Base-by-base conservation (phyloP, 352 stramenopile genomes). In the Phytophthora megakarya region DNA sequence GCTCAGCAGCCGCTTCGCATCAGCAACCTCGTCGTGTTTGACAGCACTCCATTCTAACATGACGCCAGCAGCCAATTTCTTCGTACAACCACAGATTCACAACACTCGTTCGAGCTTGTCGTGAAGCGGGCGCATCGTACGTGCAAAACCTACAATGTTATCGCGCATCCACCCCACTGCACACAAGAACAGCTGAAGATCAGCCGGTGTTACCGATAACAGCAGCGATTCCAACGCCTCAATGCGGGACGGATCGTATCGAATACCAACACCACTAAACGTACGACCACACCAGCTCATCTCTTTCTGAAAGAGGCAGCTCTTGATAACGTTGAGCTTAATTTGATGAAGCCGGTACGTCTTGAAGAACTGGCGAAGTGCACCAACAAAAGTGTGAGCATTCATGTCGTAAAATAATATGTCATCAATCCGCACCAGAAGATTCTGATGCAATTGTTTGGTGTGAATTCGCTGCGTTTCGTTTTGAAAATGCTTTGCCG, bases 401-500 rank as follows among this genome's bases (percentile, higher is more conserved):
- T 39, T 26, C 5, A 42, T 46, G 1, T 44, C 62, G 12, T 54
- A 76, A 2, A 76, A 4, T 57, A 26, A 26, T 19, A 70, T 48
- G n/a, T 72, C 62, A 21, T 75, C 67, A 8, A 75, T 72, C 60
- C 54, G 72, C 1, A 75, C 47, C 2, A 75, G 21, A 18, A 67
- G 16, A 18, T 64, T 12, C 9, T 43, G 9, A 26, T 68, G 54
- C 32, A 73, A 28, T 25, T 67, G 37, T 3, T 28, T 13, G 1
- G 16, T 23, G 23, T 59, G 42, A 0, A 32, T 33, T 15, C 1
- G 10, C 8, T 73, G 39, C 28, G 61, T 73, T n/a, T 51, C 22
- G 7, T 42, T 47, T 22, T 70, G 45, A 21, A 73, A 65, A n/a
- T 61, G 25, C 0, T 35, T 30, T 1, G 47, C 42, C 0, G 33